These are phyloP conservation scores for Diutina neorugosa DNA, from an alignment of 1,139 yeast species.

Conservation along the genomic window DNA sequence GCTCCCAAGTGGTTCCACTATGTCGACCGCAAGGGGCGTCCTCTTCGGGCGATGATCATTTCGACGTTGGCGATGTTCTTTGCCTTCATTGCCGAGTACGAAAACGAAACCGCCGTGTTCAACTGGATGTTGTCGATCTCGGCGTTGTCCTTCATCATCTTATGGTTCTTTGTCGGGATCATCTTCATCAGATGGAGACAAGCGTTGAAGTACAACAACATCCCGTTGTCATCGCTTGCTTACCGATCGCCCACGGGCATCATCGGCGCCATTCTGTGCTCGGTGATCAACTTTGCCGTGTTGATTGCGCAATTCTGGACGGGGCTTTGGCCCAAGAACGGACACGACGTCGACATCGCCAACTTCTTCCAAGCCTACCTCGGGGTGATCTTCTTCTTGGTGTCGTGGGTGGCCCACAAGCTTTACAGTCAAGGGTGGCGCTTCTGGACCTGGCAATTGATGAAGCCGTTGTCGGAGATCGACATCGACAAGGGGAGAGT, in stretches of 20 bases:
- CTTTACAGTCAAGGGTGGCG: conserved; percentile 11
- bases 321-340: conserved; percentile 26
- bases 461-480: conserved; percentile 20
- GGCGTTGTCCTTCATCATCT: conserved; percentile 30
- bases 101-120: conserved; percentile 29
- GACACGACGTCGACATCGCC: conserved; percentile 16
- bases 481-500: conserved; percentile 24
- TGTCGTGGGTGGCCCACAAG: conserved; percentile 25
- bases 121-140: conserved; percentile 33
- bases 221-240: conserved; percentile 24
- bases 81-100: conserved; percentile 26
- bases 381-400: conserved; percentile 22
- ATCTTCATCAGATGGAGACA: conserved; percentile 31
- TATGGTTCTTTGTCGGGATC: conserved; percentile 30
- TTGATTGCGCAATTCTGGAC: conserved; percentile 26
- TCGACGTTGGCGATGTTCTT: conserved; percentile 21
- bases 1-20: conserved; percentile 31
- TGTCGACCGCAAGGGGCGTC: conserved; percentile 32
- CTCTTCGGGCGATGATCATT: conserved; percentile 25
- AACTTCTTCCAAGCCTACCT: conserved; percentile 27
- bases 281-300: conserved; percentile 22
- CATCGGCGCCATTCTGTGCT: conserved; percentile 26
- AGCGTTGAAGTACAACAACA: conserved; percentile 25
- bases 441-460: conserved; percentile 8
- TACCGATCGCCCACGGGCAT: conserved; percentile 30